phyloP scores from a whole-genome alignment of 2,329 filamentous ascomycete genomes.

The Elsinoe arachidis region DNA sequence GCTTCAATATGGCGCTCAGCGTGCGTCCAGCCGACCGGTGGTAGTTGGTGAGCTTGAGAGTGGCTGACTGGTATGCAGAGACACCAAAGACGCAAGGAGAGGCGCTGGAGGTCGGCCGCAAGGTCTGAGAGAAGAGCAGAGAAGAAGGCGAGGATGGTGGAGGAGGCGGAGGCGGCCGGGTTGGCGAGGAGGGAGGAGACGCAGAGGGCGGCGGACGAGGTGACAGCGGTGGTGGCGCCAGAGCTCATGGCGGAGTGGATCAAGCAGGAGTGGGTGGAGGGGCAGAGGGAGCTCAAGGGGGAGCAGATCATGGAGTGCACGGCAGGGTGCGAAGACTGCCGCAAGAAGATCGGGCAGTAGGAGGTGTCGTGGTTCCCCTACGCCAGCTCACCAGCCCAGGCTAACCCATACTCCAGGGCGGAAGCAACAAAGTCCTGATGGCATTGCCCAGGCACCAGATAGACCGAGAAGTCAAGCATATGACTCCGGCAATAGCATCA shows the following conservation, averaged over 20 bases:
- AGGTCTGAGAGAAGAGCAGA: background rate
- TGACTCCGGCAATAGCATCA: background rate
- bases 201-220: background rate
- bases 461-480: background rate
- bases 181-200: background rate
- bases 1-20: no score
- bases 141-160: background rate
- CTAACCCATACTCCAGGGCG: background rate
- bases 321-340: background rate
- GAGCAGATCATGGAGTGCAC: background rate
- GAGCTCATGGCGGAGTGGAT: background rate
- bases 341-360: background rate
- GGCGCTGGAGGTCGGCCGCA: background rate
- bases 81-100: background rate
- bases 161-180: background rate
- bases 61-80: no score
- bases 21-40: no score
- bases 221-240: background rate
- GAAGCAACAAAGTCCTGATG: background rate
- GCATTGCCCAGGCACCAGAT: background rate
- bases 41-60: no score
- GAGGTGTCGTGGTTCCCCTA: background rate
- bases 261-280: background rate
- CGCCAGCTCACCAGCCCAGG: background rate
- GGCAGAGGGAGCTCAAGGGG: background rate